Conservation (phyloP, 179 eudicot species). For the Heliamphora pulchella region DNA sequence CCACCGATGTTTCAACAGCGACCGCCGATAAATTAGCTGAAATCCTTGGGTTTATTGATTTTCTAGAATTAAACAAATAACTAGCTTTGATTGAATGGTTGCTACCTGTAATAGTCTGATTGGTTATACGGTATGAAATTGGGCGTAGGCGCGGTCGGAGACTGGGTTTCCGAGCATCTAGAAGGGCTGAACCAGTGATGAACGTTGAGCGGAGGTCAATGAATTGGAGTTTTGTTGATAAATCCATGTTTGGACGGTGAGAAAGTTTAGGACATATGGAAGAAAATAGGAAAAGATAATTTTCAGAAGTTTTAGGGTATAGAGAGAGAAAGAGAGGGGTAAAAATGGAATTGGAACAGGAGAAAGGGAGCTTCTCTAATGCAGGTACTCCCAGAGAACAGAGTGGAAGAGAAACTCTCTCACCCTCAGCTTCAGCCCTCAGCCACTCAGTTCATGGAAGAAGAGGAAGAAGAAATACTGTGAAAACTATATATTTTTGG, state of each 20-base stretch:
- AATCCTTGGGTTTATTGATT: constrained; percentile 29
- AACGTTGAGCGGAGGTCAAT: constrained; percentile 61
- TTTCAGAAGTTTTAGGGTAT: not conserved
- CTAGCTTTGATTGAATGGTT: constrained; percentile 21
- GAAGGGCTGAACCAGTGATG: constrained; percentile 33
- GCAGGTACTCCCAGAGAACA: not conserved
- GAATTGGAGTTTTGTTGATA: constrained; percentile 47
- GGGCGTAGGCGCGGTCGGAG: constrained; percentile 32
- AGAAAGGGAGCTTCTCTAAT: not conserved
- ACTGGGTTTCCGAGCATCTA: constrained; percentile 29
- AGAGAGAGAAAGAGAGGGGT: no score
- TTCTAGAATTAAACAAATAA: constrained; percentile 7
- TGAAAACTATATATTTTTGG: not conserved
- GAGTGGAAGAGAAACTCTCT: constrained; percentile 10
- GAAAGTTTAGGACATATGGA: not conserved
- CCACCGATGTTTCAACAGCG: constrained; percentile 39
- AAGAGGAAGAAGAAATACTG: not conserved
- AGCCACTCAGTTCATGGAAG: not conserved
- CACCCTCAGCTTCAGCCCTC: not conserved
- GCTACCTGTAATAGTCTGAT: constrained; percentile 24
- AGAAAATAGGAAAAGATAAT: not conserved
- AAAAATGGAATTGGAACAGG: no score
- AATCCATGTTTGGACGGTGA: constrained; percentile 26
- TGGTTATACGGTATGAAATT: constrained; percentile 20
- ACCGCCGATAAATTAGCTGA: constrained; percentile 44